A percentile compares a stretch with the other conserved stretches of the same genome.
phyloP scores from a whole-genome alignment of 352 stramenopile species.

The Peronosclerospora sorghi region DNA sequence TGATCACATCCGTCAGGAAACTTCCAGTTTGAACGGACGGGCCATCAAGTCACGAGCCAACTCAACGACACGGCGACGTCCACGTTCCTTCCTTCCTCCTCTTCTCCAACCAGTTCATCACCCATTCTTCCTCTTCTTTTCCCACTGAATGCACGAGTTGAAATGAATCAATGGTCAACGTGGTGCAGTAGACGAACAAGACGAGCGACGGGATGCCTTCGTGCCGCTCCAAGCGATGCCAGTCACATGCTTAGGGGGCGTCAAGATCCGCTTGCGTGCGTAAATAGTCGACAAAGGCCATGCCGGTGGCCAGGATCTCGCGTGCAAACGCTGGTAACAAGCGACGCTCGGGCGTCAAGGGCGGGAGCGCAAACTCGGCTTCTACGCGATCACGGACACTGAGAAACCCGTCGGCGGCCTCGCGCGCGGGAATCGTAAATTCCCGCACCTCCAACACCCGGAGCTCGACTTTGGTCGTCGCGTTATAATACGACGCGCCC shows the following conservation, averaged over 20 bases:
- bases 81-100: no score
- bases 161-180: no score
- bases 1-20: no score
- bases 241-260: slow-evolving; percentile 7
- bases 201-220: no score
- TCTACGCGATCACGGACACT: slow-evolving; percentile 43
- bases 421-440: slow-evolving; percentile 37
- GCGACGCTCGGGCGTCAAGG: slow-evolving; percentile 39
- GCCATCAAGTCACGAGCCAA: no score
- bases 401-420: slow-evolving; percentile 38
- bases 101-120: no score
- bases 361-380: slow-evolving; percentile 48
- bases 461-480: slow-evolving; percentile 20
- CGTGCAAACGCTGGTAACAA: slow-evolving; percentile 41
- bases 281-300: slow-evolving; percentile 61
- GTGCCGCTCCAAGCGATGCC: no score
- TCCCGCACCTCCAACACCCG: slow-evolving; percentile 48
- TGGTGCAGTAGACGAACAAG: no score
- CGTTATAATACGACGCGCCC: slow-evolving; percentile 32
- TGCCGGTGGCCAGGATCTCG: slow-evolving; percentile 39
- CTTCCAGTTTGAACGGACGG: no score
- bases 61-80: no score
- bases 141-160: no score
- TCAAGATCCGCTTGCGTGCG: slow-evolving; percentile 23
- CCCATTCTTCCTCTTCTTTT: no score